Base-by-base conservation (phyloP, 192 early-diverging fungal genomes). In the Coemansia sp. region DNA sequence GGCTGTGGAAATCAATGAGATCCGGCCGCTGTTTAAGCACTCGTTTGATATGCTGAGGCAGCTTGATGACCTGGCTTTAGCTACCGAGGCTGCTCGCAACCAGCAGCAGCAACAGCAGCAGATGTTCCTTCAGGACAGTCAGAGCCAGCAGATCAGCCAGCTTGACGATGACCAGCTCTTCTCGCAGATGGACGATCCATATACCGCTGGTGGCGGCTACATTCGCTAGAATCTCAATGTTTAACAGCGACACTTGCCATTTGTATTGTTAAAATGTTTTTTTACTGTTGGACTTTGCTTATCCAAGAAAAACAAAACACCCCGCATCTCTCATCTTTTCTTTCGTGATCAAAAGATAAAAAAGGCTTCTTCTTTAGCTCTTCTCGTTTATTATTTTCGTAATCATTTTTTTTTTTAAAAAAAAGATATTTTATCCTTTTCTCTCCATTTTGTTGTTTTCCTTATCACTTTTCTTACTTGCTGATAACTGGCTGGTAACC, bases 1-100 rank as follows among this genome's bases (percentile, higher is more conserved):
- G 26, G 78, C 88, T 21, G 90, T 92, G 76, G 95, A 98, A 67
- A 88, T 98, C 65, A 95, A 96, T 51, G 93, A 94, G 77, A 94
- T 98, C 63, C 86, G 95, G n/a, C 94, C 94, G 1, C 88, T 98
- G 65, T 96, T 98, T 77, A 73, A 86, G 8, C 84, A 80, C 21
- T 92, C 94, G 16, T 95, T 92, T 73, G 88, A 93, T 26, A 78
- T 78, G 80, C 69, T 83, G 52, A 59, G 72, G 10, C 74, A 68
- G 42, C 48, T 83, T 13, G 80, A 74, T 52, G 52, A 48, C n/a
- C 66, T 83, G 36, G 77, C 67, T 8, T 40, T 41, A 48, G 54
- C 69, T 15, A 62, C 78, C 4, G 73, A 72, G 11, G 51, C 37
- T 8, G 48, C 40, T 10, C 64, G 48, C 13, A 58, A 40, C 56